phyloP scores from a whole-genome alignment of 2,329 filamentous ascomycete genomes.

The Rhinocladiella similis region DNA sequence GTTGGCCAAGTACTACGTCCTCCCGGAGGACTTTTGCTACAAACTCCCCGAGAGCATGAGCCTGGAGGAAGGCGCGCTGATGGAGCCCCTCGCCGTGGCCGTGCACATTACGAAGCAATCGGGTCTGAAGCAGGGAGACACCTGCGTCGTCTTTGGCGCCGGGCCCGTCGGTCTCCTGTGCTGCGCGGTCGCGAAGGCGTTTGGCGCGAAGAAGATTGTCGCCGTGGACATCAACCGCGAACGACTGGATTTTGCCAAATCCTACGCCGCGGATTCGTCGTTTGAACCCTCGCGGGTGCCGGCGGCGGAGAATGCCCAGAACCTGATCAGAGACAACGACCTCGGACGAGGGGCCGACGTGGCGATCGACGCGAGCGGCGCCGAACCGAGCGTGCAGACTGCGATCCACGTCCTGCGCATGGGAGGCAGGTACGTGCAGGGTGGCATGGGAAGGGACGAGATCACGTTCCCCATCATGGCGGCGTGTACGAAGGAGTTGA shows the following conservation, averaged over 20 bases:
- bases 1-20: conserved; percentile 77
- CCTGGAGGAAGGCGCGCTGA: conserved; percentile 82
- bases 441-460: conserved; percentile 84
- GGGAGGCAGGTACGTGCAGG: conserved; percentile 79
- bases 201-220: conserved; percentile 83
- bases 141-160: conserved; percentile 81
- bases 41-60: conserved; percentile 76
- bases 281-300: conserved; percentile 63
- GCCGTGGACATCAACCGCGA: conserved; percentile 81
- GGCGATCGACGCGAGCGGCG: conserved; percentile 78
- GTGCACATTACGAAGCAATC: conserved; percentile 83
- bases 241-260: conserved; percentile 75
- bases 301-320: conserved; percentile 72
- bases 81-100: conserved; percentile 84
- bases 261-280: conserved; percentile 58
- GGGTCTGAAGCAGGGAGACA: conserved; percentile 68
- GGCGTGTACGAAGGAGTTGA: conserved; percentile 86
- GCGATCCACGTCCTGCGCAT: conserved; percentile 68
- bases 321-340: conserved; percentile 63
- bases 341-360: conserved; percentile 70
- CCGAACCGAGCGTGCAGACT: conserved; percentile 75
- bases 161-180: conserved; percentile 86
- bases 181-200: conserved; percentile 79
- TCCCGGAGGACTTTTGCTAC: conserved; percentile 90
- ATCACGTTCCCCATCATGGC: conserved; percentile 92